Conservation (phyloP, 352 stramenopile genomes). For the Phytopythium ostracodes region DNA sequence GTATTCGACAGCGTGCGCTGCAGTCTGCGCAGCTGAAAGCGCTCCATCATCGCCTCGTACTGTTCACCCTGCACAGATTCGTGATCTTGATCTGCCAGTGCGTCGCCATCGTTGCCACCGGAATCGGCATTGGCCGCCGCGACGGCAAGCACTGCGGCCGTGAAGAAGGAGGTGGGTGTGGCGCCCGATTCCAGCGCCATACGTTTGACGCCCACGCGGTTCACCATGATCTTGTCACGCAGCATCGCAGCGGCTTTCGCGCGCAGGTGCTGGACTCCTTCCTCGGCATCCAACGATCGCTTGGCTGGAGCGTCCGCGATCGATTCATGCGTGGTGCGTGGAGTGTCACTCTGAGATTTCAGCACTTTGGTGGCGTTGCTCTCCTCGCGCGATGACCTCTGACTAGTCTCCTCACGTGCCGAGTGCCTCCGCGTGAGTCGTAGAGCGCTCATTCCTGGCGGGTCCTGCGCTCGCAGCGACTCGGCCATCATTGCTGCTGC, state of each 20-base stretch:
- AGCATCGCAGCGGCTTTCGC: background rate
- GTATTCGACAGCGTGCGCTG: constrained; percentile 4
- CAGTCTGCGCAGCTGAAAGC: constrained; percentile 39
- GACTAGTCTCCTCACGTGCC: background rate
- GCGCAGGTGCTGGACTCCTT: background rate
- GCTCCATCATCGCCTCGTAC: constrained; percentile 50
- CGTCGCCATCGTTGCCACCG: background rate
- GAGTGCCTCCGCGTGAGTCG: background rate
- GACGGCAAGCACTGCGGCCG: background rate
- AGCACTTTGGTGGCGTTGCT: background rate
- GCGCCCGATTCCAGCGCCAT: constrained; percentile 1
- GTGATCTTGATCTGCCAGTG: background rate
- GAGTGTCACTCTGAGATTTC: background rate
- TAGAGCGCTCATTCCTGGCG: background rate
- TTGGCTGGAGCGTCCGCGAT: background rate
- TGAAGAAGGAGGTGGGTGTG: background rate
- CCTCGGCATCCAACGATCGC: constrained; percentile 1
- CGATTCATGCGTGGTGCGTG: background rate
- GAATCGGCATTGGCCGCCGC: background rate
- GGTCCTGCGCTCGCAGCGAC: background rate
- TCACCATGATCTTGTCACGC: constrained; percentile 4
- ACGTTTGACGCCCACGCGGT: constrained; percentile 5
- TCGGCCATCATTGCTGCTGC: background rate
- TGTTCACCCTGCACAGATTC: constrained; percentile 15
- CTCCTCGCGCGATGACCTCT: background rate